Percentiles rank a stretch among this genome's conserved stretches.
Evolutionary conservation across 495 filamentous ascomycete species (phyloP).

Genomic region (Bombardia bombarda): DNA sequence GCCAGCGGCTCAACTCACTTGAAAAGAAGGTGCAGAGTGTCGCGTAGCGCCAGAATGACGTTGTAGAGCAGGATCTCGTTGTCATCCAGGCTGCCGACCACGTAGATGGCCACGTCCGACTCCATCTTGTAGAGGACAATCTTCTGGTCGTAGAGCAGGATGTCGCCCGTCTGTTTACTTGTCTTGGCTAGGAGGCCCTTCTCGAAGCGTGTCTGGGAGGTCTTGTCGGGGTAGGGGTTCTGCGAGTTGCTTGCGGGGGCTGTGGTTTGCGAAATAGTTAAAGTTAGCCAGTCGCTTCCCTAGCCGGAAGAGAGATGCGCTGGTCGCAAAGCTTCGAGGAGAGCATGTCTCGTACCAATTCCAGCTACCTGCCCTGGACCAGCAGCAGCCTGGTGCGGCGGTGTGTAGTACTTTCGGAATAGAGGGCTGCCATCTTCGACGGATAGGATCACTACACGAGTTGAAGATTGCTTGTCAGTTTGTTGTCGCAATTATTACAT

Average conservation of each 20-base stretch:
- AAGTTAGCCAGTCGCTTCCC: not conserved
- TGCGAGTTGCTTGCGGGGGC: conserved; percentile 18
- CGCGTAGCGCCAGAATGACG: conserved; percentile 78
- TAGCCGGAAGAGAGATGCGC: not conserved
- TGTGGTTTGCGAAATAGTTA: not conserved
- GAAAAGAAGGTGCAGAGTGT: conserved; percentile 83
- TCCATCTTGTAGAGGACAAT: conserved; percentile 92
- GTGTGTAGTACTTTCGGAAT: conserved; percentile 90
- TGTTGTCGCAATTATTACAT: too few relatives aligned
- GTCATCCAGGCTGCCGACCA: conserved; percentile 77
- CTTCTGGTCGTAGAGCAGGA: conserved; percentile 92
- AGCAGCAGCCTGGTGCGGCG: conserved; percentile 68
- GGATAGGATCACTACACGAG: conserved; percentile 46
- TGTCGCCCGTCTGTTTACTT: conserved; percentile 86
- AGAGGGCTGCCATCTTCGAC: conserved; percentile 83
- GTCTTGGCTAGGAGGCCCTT: conserved; percentile 95
- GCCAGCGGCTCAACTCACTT: conserved; percentile 40
- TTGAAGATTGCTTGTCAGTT: not conserved
- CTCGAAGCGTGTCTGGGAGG: conserved; percentile 91
- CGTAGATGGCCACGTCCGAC: conserved; percentile 94
- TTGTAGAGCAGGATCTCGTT: conserved; percentile 96
- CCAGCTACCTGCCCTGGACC: conserved; percentile 27
- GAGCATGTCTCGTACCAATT: conserved; percentile 5
- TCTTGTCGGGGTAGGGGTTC: conserved; percentile 82
- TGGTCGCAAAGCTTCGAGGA: not conserved